phyloP scores from a whole-genome alignment of 2,329 filamentous ascomycete species.

The Claviceps sp. region DNA sequence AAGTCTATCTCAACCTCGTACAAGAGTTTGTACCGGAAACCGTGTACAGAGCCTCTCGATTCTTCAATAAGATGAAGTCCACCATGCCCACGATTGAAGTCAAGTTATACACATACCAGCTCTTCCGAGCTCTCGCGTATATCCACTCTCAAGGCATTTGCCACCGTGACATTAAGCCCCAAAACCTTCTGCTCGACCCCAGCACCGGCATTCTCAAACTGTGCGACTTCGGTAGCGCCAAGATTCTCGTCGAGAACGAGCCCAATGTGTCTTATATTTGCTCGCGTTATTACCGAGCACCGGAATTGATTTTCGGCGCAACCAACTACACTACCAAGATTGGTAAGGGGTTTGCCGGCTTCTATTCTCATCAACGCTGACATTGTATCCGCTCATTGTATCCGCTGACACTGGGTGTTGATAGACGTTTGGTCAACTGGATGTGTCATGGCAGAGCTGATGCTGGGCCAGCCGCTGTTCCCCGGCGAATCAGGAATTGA shows the following conservation, averaged over 20 bases:
- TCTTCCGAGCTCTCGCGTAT: constrained; percentile 95
- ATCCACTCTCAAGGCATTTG: constrained; percentile 99
- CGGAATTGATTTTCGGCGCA: constrained; percentile 94
- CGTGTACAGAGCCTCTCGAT: constrained; percentile 91
- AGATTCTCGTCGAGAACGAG: constrained; percentile 97
- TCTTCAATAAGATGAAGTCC: constrained; percentile 99
- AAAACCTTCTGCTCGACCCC: constrained; percentile 90
- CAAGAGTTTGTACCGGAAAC: constrained; percentile 98
- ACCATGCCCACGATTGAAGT: constrained; percentile 98
- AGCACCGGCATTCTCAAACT: constrained; percentile 86
- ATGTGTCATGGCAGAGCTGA: constrained; percentile 97
- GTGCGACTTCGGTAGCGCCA: constrained; percentile 97
- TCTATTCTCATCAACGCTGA: not conserved
- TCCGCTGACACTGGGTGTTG: constrained; percentile 18
- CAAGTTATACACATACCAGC: constrained; percentile 98
- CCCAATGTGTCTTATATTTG: constrained; percentile 99
- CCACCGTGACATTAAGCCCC: constrained; percentile 97
- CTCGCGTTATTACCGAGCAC: constrained; percentile 95
- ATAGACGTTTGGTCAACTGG: constrained; percentile 98
- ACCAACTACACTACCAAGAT: constrained; percentile 99
- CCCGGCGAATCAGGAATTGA: constrained; percentile 97
- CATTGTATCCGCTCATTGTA: not conserved
- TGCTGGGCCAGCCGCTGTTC: constrained; percentile 96
- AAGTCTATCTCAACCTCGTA: constrained; percentile 96
- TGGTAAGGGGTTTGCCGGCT: constrained; percentile 45